Conservation (phyloP, 179 eudicot species). For the Camellia oleifera region DNA sequence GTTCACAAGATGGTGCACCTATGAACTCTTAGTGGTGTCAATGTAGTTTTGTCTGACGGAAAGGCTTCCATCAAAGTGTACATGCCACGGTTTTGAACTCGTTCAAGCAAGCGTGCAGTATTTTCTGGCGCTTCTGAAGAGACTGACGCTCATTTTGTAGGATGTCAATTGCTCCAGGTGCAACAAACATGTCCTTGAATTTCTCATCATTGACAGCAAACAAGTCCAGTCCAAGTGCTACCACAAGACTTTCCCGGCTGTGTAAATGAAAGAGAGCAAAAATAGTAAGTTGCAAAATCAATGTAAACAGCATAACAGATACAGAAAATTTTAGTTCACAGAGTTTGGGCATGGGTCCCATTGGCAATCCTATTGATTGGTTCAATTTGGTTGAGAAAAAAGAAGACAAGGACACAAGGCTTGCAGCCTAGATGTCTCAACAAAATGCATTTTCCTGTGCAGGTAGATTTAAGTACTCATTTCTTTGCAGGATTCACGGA, state of each 20-base stretch:
- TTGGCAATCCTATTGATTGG: background rate
- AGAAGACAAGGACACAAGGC: background rate
- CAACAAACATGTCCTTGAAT: constrained; percentile 99
- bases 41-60: background rate
- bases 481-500: background rate
- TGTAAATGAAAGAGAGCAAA: constrained; percentile 13
- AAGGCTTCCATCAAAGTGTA: constrained; percentile 43
- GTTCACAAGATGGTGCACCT: constrained; percentile 10
- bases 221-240: constrained; percentile 77
- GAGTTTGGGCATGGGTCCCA: background rate
- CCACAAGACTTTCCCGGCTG: constrained; percentile 85
- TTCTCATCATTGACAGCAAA: constrained; percentile 90
- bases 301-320: background rate
- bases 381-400: background rate
- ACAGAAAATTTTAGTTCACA: background rate
- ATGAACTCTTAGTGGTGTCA: background rate
- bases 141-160: constrained; percentile 75
- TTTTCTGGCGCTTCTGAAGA: constrained; percentile 90
- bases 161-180: constrained; percentile 82
- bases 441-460: background rate
- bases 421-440: constrained; percentile 7
- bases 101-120: constrained; percentile 75
- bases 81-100: constrained; percentile 87
- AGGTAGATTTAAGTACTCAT: background rate
- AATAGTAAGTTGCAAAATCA: constrained; percentile 6